Conservation (phyloP, 2,329 filamentous ascomycete species). For the Pestalotiopsis sp. region DNA sequence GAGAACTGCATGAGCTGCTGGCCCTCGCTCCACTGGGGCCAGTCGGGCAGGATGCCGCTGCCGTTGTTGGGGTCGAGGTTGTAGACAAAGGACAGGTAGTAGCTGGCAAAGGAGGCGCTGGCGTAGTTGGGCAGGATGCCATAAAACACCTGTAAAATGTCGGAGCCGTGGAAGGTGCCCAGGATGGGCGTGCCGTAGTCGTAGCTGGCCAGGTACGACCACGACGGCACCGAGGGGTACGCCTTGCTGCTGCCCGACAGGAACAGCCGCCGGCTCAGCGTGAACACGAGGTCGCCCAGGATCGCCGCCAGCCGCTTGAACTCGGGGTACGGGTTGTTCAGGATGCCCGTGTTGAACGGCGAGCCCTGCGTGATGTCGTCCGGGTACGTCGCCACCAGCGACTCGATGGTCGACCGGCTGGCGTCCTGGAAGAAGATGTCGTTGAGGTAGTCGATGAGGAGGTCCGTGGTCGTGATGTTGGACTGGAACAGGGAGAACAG, state of each 20-base stretch:
- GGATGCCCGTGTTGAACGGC: slow-evolving; percentile 69
- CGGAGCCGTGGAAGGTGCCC: slow-evolving; percentile 76
- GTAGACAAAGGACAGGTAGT: slow-evolving; percentile 75
- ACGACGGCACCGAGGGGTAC: slow-evolving; percentile 63
- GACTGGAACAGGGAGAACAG: slow-evolving; percentile 71
- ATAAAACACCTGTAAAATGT: slow-evolving; percentile 71
- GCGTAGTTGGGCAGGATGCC: slow-evolving; percentile 67
- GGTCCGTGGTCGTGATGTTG: slow-evolving; percentile 65
- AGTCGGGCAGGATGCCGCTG: slow-evolving; percentile 33
- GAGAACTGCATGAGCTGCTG: slow-evolving; percentile 55
- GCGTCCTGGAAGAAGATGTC: slow-evolving; percentile 63
- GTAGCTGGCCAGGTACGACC: slow-evolving; percentile 78
- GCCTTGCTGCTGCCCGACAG: slow-evolving; percentile 49
- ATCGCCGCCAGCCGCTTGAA: slow-evolving; percentile 79
- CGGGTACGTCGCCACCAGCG: slow-evolving; percentile 66
- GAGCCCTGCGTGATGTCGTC: slow-evolving; percentile 61
- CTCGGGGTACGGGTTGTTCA: slow-evolving; percentile 76
- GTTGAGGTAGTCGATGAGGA: slow-evolving; percentile 65
- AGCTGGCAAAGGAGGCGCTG: slow-evolving; percentile 61
- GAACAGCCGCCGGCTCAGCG: slow-evolving; percentile 68
- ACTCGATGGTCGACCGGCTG: slow-evolving; percentile 50
- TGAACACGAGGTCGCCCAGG: slow-evolving; percentile 77
- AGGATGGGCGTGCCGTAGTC: slow-evolving; percentile 71
- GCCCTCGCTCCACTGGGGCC: slow-evolving; percentile 48
- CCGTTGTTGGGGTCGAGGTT: slow-evolving; percentile 70